Conservation (phyloP, 306 rosid genomes). For the Vigna reflexopilosa region DNA sequence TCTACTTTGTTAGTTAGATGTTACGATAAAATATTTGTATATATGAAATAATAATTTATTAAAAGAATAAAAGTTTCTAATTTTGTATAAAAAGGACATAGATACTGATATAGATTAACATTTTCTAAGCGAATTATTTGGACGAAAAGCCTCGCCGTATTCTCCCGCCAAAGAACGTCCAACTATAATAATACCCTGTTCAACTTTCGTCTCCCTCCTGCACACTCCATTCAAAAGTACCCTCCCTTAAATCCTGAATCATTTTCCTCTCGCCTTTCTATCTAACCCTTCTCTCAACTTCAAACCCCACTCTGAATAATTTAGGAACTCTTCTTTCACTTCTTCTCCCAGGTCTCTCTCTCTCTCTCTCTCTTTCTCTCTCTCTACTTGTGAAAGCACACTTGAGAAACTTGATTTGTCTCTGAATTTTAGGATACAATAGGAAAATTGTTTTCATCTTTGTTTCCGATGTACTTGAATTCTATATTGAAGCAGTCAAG, state of each 20-base stretch:
- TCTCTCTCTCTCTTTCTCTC: not conserved
- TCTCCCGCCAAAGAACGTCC: slow-evolving; percentile 37
- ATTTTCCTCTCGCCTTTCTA: slow-evolving; percentile 8
- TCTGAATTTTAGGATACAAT: slow-evolving; percentile 8
- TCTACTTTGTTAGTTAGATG: too few species aligned
- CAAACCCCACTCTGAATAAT: not conserved
- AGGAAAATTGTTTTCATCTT: not conserved
- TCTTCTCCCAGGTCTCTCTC: slow-evolving; percentile 38
- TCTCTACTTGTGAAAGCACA: not conserved
- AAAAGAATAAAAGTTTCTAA: too few species aligned
- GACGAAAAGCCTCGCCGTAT: not conserved
- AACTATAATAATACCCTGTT: slow-evolving; percentile 23
- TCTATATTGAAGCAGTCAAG: not conserved
- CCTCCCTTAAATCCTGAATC: not conserved
- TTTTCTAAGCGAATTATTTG: not conserved
- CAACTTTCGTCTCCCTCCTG: not conserved
- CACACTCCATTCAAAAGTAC: slow-evolving; percentile 21
- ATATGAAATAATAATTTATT: too few species aligned
- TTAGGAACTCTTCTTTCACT: not conserved
- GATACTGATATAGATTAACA: too few species aligned
- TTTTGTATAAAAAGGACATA: too few species aligned
- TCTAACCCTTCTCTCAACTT: slow-evolving; percentile 2
- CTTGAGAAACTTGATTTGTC: slow-evolving; percentile 4
- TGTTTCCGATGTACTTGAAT: not conserved
- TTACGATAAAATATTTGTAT: too few species aligned